Percentiles rank a stretch among this genome's conserved stretches.
These are phyloP conservation scores for Sugiyamaella smithiae DNA, from an alignment of 805 yeast genomes.

Conservation along the genomic window DNA sequence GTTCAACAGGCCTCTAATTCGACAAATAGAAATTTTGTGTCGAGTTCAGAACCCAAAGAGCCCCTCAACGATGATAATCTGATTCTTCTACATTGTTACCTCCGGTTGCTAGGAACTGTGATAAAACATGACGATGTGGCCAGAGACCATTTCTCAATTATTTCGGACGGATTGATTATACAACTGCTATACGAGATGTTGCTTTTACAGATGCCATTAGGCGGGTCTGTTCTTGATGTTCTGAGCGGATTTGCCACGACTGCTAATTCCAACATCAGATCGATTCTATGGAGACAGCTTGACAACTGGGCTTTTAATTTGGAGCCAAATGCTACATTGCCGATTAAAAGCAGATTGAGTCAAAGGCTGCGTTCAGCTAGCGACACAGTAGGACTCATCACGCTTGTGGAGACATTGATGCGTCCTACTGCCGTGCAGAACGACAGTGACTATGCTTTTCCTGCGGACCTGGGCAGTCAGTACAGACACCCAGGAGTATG, in stretches of 20 bases:
- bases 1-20: background rate
- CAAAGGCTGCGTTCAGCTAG: constrained; percentile 49
- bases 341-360: constrained; percentile 45
- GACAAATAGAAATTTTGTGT: background rate
- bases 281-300: constrained; percentile 61
- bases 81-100: constrained; percentile 67
- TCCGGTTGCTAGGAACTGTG: constrained; percentile 60
- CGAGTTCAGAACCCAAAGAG: background rate
- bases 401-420: constrained; percentile 47
- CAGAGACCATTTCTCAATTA: constrained; percentile 27
- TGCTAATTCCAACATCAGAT: constrained; percentile 39
- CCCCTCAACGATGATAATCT: constrained; percentile 75
- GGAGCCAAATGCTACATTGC: constrained; percentile 27
- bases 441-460: constrained; percentile 46
- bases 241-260: constrained; percentile 55
- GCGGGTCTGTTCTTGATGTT: constrained; percentile 56
- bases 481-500: constrained; percentile 68
- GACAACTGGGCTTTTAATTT: constrained; percentile 65
- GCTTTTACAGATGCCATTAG: constrained; percentile 45
- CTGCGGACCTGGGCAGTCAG: constrained; percentile 57
- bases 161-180: constrained; percentile 23
- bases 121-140: constrained; percentile 42
- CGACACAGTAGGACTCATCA: constrained; percentile 60
- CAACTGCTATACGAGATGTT: constrained; percentile 46
- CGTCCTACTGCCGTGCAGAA: constrained; percentile 39